Evolutionary conservation across 1,284 basidiomycete species (phyloP).

Genomic region (Cutaneotrichosporon mucoides): DNA sequence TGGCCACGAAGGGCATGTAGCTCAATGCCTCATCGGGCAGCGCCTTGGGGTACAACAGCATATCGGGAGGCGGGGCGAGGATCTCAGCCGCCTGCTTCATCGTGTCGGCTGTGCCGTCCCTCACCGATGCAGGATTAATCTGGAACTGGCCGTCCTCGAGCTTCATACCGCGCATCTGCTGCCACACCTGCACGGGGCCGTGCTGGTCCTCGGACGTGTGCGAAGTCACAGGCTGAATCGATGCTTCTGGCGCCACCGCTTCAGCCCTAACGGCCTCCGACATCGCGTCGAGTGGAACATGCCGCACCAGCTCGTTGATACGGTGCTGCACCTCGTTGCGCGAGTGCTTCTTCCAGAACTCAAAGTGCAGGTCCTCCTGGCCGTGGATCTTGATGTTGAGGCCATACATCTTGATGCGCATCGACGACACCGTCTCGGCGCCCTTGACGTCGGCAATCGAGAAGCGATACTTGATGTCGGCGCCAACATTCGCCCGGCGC

Average conservation of each 20-base stretch:
- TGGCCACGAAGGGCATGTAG: constrained; percentile 47
- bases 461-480: constrained; percentile 55
- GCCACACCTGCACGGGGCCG: background rate
- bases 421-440: constrained; percentile 46
- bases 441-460: constrained; percentile 52
- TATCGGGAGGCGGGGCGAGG: constrained; percentile 31
- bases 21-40: constrained; percentile 36
- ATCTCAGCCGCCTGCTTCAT: constrained; percentile 32
- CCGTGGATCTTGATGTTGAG: constrained; percentile 56
- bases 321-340: constrained; percentile 52
- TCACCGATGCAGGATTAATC: constrained; percentile 12
- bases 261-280: no score
- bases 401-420: constrained; percentile 51
- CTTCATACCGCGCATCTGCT: background rate
- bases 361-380: constrained; percentile 54
- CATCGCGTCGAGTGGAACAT: no score
- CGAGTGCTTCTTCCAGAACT: constrained; percentile 52
- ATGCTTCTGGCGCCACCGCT: background rate
- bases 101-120: background rate
- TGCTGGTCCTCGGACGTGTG: background rate
- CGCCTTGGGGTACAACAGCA: constrained; percentile 22
- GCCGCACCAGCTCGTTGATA: constrained; percentile 20
- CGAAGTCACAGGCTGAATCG: background rate
- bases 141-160: constrained; percentile 4
- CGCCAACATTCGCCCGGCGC: constrained; percentile 38